phyloP scores from a whole-genome alignment of 176 grass and related monocot genomes.

The Avena insularis region DNA sequence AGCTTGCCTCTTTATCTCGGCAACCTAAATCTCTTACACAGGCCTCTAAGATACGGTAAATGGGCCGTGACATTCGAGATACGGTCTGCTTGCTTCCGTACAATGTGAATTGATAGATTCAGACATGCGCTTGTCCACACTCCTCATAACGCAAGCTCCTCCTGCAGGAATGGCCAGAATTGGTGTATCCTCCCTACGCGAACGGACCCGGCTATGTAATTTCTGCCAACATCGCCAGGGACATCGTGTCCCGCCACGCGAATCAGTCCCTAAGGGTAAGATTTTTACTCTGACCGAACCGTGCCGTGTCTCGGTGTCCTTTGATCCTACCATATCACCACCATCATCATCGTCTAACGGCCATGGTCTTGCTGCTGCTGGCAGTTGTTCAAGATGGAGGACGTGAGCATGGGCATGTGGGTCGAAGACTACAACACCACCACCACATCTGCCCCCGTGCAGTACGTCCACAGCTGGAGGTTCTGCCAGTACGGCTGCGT shows the following conservation, averaged over 20 bases:
- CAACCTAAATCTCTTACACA: conserved; percentile 84
- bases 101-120: not conserved
- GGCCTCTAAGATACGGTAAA: conserved; percentile 81
- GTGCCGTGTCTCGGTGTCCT: not conserved
- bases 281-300: not conserved
- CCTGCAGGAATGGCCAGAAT: conserved; percentile 93
- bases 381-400: conserved; percentile 98
- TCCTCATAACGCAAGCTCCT: not conserved
- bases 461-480: conserved; percentile 88
- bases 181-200: conserved; percentile 84
- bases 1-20: conserved; percentile 83
- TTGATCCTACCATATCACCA: not conserved
- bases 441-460: conserved; percentile 21
- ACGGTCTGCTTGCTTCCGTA: not conserved
- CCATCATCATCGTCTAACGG: not conserved
- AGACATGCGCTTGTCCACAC: not conserved
- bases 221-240: conserved; percentile 63
- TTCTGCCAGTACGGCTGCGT: conserved; percentile 91
- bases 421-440: conserved; percentile 86
- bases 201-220: conserved; percentile 93
- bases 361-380: not conserved
- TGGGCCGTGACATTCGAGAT: conserved; percentile 69
- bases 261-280: conserved; percentile 73
- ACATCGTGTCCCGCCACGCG: conserved; percentile 57
- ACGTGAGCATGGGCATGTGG: conserved; percentile 99